Percentiles rank a stretch among this genome's conserved stretches.
Evolutionary conservation across 805 yeast species (phyloP).

Genomic region (Maudiozyma turicensis): DNA sequence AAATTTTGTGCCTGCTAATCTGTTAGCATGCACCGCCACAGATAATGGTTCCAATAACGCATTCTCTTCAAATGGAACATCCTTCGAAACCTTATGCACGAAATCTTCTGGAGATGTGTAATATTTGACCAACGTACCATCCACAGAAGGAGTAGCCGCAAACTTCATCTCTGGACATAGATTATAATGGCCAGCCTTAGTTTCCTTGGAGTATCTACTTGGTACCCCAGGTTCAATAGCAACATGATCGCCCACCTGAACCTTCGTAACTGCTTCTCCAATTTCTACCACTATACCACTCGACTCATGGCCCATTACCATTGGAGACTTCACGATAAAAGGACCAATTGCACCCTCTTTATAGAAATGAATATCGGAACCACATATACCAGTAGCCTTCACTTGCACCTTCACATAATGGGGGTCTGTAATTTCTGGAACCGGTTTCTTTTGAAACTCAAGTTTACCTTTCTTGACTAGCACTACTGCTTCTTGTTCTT

Average conservation of each 20-base stretch:
- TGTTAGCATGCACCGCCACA: conserved; percentile 77
- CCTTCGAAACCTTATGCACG: conserved; percentile 68
- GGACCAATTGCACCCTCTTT: conserved; percentile 72
- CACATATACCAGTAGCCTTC: conserved; percentile 82
- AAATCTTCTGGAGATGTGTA: conserved; percentile 74
- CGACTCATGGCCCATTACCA: conserved; percentile 87
- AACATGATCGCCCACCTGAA: conserved; percentile 75
- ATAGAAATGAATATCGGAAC: conserved; percentile 78
- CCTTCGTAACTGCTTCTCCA: conserved; percentile 52
- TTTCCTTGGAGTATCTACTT: conserved; percentile 62
- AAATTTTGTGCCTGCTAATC: conserved; percentile 48
- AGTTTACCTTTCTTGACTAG: conserved; percentile 55
- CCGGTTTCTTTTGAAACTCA: conserved; percentile 54
- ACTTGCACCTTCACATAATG: conserved; percentile 65
- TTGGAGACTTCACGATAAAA: conserved; percentile 62
- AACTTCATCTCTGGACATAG: conserved; percentile 79
- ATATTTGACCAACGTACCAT: conserved; percentile 71
- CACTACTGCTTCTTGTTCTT: conserved; percentile 39
- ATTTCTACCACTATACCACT: conserved; percentile 66
- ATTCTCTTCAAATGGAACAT: conserved; percentile 73
- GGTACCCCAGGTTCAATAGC: conserved; percentile 91
- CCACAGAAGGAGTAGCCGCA: conserved; percentile 85
- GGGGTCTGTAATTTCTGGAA: conserved; percentile 53
- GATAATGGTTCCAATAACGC: conserved; percentile 81
- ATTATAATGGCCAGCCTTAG: conserved; percentile 72